phyloP scores from a whole-genome alignment of 345 rosid genomes.

The Lumnitzera littorea region DNA sequence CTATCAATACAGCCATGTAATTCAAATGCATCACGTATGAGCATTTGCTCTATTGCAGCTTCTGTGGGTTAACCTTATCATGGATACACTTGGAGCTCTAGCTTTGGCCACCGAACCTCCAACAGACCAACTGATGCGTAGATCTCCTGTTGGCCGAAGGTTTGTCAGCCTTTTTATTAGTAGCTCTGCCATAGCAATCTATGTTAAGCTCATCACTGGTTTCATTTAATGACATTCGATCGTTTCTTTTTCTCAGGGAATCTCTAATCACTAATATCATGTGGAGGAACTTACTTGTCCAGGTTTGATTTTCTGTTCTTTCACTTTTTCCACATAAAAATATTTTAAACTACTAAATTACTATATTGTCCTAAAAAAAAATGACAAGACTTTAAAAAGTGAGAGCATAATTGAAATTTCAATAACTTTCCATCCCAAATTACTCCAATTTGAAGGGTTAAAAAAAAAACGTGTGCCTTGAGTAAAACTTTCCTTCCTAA shows the following conservation, averaged over 20 bases:
- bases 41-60: constrained; percentile 33
- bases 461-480: no score
- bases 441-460: no score
- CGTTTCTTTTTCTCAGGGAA: constrained; percentile 43
- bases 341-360: no score
- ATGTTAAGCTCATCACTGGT: no score
- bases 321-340: neutral
- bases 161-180: constrained; percentile 14
- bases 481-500: no score
- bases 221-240: neutral
- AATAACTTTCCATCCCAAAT: no score
- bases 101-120: constrained; percentile 99
- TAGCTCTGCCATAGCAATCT: no score
- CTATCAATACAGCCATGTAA: neutral
- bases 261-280: constrained; percentile 93
- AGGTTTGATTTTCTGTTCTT: constrained; percentile 41
- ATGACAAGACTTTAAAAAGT: no score
- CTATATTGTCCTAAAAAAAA: no score
- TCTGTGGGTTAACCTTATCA: constrained; percentile 96
- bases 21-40: no score
- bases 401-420: no score
- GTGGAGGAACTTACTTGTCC: constrained; percentile 94
- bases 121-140: constrained; percentile 89
- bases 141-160: constrained; percentile 97
- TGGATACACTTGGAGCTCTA: constrained; percentile 99